A percentile compares a stretch with the other conserved stretches of the same genome.
These are phyloP conservation scores for Hypoxylon sp. DNA, from an alignment of 2,329 filamentous ascomycete genomes.

Conservation along the genomic window DNA sequence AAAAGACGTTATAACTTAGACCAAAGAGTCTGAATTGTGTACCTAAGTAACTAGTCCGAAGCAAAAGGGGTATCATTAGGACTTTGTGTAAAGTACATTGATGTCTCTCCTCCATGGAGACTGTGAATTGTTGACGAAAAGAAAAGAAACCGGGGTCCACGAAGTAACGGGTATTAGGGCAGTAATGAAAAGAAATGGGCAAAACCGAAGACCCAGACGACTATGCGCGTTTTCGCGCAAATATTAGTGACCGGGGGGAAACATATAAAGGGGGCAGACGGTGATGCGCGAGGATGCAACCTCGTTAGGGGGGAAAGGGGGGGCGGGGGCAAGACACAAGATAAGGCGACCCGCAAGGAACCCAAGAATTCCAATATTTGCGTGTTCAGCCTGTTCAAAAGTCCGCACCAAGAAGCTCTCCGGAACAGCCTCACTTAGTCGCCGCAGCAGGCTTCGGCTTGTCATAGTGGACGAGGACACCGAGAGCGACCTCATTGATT, in stretches of 20 bases:
- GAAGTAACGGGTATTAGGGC: neutral
- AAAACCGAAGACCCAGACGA: neutral
- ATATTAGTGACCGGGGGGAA: neutral
- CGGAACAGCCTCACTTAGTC: neutral
- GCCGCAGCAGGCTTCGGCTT: neutral
- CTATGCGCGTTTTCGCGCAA: neutral
- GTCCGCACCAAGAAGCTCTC: neutral
- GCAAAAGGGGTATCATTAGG: neutral
- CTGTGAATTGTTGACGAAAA: neutral
- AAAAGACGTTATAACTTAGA: neutral
- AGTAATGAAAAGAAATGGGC: neutral
- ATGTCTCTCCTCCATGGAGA: neutral
- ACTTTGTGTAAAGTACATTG: neutral
- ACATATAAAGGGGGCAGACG: neutral
- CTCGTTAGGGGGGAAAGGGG: neutral
- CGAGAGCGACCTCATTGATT: neutral
- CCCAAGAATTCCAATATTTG: neutral
- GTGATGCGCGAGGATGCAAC: neutral
- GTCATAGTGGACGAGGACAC: constrained; percentile 6
- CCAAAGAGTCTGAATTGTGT: neutral
- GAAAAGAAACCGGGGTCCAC: neutral
- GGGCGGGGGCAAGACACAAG: neutral
- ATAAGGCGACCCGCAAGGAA: neutral
- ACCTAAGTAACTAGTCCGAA: neutral
- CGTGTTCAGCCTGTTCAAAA: neutral